These are phyloP conservation scores for Chenopodium suecicum DNA, from an alignment of 148 eudicot species.

Conservation along the genomic window DNA sequence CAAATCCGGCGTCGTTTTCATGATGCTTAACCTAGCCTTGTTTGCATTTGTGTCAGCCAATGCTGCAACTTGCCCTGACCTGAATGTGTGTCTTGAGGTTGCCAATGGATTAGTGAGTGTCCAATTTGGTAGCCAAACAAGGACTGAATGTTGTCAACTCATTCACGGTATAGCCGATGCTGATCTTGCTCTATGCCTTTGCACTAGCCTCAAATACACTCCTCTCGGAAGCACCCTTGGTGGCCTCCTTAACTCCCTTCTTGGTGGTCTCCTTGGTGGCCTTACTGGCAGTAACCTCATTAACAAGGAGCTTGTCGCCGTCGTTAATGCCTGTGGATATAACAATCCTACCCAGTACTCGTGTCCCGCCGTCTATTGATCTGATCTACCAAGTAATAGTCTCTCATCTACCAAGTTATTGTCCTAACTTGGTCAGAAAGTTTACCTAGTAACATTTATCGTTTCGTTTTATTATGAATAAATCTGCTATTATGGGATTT, in stretches of 20 bases:
- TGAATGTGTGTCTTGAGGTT: slow-evolving; percentile 3
- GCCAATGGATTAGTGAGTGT: background rate
- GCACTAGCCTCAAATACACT: slow-evolving; percentile 2
- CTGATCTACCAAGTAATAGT: no score
- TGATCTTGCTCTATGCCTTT: slow-evolving; percentile 1
- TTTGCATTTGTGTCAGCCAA: slow-evolving; percentile 12
- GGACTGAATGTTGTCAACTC: background rate
- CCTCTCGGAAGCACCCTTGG: background rate
- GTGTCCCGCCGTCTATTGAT: no score
- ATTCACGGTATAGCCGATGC: background rate
- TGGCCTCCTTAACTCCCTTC: background rate
- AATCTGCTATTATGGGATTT: no score
- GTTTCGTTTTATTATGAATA: no score
- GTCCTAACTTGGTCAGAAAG: no score
- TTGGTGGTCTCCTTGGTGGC: background rate
- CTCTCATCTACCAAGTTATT: no score
- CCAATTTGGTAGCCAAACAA: background rate
- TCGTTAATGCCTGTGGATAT: slow-evolving; percentile 5
- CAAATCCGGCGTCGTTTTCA: background rate
- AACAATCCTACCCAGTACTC: background rate
- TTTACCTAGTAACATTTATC: no score
- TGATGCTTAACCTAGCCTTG: slow-evolving; percentile 19
- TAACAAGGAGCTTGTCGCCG: slow-evolving; percentile 2
- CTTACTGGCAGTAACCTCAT: background rate
- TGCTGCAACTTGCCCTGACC: slow-evolving; percentile 14